Evolutionary conservation across 2,329 filamentous ascomycete genomes (phyloP), one percentile per base, ranked within the genome.

Genomic region (Pyricularia sp.): DNA sequence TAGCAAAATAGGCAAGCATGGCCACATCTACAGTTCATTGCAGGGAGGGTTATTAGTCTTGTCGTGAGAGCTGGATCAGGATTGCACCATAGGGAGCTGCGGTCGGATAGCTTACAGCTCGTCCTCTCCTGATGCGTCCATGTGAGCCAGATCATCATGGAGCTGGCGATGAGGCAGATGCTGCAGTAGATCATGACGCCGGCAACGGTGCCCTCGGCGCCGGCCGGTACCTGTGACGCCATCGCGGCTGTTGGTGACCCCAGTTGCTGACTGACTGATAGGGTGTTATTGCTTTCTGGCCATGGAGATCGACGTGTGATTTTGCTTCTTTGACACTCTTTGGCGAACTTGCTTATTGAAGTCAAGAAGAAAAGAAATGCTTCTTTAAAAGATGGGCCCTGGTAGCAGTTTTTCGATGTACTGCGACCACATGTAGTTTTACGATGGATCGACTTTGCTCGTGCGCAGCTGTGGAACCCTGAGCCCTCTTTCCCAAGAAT

Each of bases 121-220:
- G 71, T 68, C 36, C 73, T 70, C 64, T 74, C 73, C 25, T 74
- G 70, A 42, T 74, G 73, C 25, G 69, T 64, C 72, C 72, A 75
- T 2, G 74, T 74, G 36, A 75, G 69, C 74, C 74, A 75, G 23
- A 75, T 67, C 28, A 75, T 66, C 11, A 71, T 59, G 17, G 30
- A 64, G 12, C 68, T 71, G 65, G 71, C 71, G 30, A 67, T 42
- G 30, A 70, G 31, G 68, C 69, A 70, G 59, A 70, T 20, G 50
- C 30, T 58, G 31, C 68, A 69, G 61, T 70, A 72, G 23, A 69
- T 59, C 64, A 73, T 25, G 20, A 70, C 64, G 58, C 70, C 36
- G 12, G 70, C 72, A 10, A 71, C 72, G 12, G 70, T 69, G 11
- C 70, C 71, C 10, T 72, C 71, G 17, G 71, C 69, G 12, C 71